These are phyloP conservation scores for Vitis vinifera DNA, from an alignment of 164 flowering plant genomes.

Conservation along the genomic window ASM3070453v1 NC_081813.1:469001-469500, in stretches of 20 bases:
- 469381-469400: constrained; percentile 87
- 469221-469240: neutral
- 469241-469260: neutral
- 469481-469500: neutral
- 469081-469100: constrained; percentile 87
- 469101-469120: constrained; percentile 70
- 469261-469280: constrained; percentile 51
- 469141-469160: neutral
- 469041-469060: constrained; percentile 82
- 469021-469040: constrained; percentile 95
- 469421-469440: constrained; percentile 42
- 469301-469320: constrained; percentile 92
- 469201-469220: neutral
- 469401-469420: constrained; percentile 88
- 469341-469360: constrained; percentile 90
- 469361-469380: constrained; percentile 90
- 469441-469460: neutral
- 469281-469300: constrained; percentile 92
- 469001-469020: neutral
- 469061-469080: constrained; percentile 83
- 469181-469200: neutral
- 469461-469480: neutral
- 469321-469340: constrained; percentile 91
- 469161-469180: neutral
- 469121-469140: neutral